Conservation (phyloP, 331 rosid genomes). For the Saraca asoca region DNA sequence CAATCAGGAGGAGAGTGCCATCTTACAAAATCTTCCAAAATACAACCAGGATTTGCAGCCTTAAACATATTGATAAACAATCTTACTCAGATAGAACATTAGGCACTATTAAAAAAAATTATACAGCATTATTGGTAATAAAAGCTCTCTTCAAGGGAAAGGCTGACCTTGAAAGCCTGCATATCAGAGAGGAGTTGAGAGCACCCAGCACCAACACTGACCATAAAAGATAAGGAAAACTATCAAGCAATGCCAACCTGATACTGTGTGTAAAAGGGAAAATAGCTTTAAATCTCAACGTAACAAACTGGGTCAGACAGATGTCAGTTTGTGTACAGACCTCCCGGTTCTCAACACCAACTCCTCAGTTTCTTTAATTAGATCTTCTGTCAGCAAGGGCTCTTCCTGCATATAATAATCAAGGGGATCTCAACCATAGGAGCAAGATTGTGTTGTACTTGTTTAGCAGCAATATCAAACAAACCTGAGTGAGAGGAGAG, state of each 20-base stretch:
- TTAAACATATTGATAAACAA: constrained; percentile 41
- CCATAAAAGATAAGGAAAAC: constrained; percentile 47
- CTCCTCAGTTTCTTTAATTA: constrained; percentile 92
- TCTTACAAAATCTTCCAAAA: constrained; percentile 95
- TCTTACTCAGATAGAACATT: constrained; percentile 33
- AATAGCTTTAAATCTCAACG: constrained; percentile 22
- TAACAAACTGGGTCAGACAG: constrained; percentile 16
- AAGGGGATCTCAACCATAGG: constrained; percentile 36
- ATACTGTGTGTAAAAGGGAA: not conserved
- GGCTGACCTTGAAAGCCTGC: constrained; percentile 97
- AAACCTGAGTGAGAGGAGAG: constrained; percentile 90
- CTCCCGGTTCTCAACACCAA: constrained; percentile 98
- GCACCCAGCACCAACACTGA: constrained; percentile 99
- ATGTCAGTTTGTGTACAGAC: constrained; percentile 47
- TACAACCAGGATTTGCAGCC: constrained; percentile 99
- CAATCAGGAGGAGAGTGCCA: constrained; percentile 99
- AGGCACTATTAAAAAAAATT: constrained; percentile 20
- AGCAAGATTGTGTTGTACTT: constrained; percentile 22
- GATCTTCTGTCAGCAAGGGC: constrained; percentile 95
- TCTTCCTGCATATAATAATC: constrained; percentile 70
- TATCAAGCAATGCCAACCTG: constrained; percentile 39
- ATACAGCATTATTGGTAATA: constrained; percentile 18
- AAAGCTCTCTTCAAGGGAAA: constrained; percentile 36
- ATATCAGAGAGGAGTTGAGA: constrained; percentile 98
- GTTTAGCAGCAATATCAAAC: constrained; percentile 34